Base-by-base conservation (phyloP, 2,329 filamentous ascomycete species). In the Claviceps paspali region DNA sequence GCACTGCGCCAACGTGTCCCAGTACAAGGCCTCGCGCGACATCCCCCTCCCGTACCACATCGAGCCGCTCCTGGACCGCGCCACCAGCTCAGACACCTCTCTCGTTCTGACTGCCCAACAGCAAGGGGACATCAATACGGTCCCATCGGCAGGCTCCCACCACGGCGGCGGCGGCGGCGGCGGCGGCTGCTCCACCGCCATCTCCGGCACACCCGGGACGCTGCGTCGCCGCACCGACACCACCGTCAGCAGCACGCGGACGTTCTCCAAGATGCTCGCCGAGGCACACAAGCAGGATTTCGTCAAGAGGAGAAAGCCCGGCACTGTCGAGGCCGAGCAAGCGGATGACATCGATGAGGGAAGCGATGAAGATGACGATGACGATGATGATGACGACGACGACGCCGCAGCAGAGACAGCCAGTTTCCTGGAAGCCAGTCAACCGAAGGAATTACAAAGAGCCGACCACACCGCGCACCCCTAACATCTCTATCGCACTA, bases 241-340 rank as follows among this genome's bases (percentile, higher is more conserved):
- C 1, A 37, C 47, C n/a, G n/a, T n/a, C n/a, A n/a, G n/a, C 6
- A 46, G 39, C 42, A 47, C 35, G 38, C 59, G 57, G 14, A 58
- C 60, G 1, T 65, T 76, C 38, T 63, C 65, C 5, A 74, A 68
- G 11, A 76, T 86, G n/a, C 67, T 95, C 46, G 81, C 84, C 4
- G 71, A 79, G 43, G 88, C 88, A 5, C 91, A 96, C 55, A 80
- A 74, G 42, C 81, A 93, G 55, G 88, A 96, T 59, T 96, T 95
- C 54, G 82, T 92, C 59, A 81, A 91, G 62, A 82, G 75, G 54
- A 70, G 74, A 43, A 59, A 54, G 47, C 57, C 58, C 1, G 40
- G 35, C 8, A 29, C 19, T 17, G n/a, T 19, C n/a, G 38, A 21
- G 0, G 36, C 42, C n/a, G 52, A 51, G 17, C 45, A 51, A 22